Conservation (phyloP, 176 grass and related monocot genomes). For the Tillandsia leiboldiana region DNA sequence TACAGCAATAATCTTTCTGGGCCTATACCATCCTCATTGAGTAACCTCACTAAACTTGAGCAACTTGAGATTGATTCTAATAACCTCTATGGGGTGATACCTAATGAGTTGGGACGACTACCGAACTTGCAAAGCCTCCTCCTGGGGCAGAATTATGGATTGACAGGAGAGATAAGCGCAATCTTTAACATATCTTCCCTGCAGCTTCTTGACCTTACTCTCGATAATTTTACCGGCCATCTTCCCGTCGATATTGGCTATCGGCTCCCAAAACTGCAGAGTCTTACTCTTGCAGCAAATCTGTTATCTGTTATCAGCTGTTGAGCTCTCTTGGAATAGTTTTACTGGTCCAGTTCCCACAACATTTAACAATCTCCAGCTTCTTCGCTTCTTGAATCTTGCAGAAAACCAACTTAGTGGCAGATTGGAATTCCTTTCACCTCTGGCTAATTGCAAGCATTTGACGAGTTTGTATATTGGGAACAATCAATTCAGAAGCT, state of each 20-base stretch:
- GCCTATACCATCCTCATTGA: slow-evolving; percentile 8
- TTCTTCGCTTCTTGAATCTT: background rate
- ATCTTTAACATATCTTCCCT: slow-evolving; percentile 32
- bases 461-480: background rate
- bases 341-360: background rate
- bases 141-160: slow-evolving; percentile 13
- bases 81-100: slow-evolving; percentile 29
- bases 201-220: background rate
- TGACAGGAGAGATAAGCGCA: slow-evolving; percentile 25
- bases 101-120: slow-evolving; percentile 22
- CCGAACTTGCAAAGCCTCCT: slow-evolving; percentile 8
- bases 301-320: background rate
- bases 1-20: slow-evolving; percentile 17
- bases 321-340: background rate
- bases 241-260: slow-evolving; percentile 28
- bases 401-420: background rate
- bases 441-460: background rate
- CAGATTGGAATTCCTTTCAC: background rate
- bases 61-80: slow-evolving; percentile 19
- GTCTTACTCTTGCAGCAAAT: background rate
- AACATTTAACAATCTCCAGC: background rate
- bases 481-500: slow-evolving; percentile 1
- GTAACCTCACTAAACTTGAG: slow-evolving; percentile 11
- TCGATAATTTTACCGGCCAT: slow-evolving; percentile 29
- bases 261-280: slow-evolving; percentile 18